A percentile compares a stretch with the other conserved stretches of the same genome.
Conservation (phyloP, 208 protist species). For the Giardia duodenalis region DNA sequence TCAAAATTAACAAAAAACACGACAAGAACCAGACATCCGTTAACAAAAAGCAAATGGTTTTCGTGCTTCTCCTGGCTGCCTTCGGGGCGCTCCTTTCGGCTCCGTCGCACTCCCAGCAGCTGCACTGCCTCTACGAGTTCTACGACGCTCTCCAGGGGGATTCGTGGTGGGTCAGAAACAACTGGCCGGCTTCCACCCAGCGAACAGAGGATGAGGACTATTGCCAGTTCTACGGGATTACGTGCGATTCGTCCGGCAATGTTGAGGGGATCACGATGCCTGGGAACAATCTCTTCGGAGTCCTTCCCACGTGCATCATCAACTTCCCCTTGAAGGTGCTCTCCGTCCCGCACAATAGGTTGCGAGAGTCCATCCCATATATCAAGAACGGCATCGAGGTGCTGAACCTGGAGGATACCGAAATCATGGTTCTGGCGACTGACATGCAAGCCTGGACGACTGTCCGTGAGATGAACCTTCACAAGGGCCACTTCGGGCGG, state of each 20-base stretch:
- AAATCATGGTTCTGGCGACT: not conserved
- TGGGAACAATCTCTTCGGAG: not conserved
- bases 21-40: too few relatives aligned
- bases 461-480: not conserved
- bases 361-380: not conserved
- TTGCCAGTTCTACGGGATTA: not conserved
- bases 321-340: not conserved
- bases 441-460: not conserved
- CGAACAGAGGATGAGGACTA: not conserved
- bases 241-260: not conserved
- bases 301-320: not conserved
- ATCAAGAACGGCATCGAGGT: not conserved
- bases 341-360: not conserved
- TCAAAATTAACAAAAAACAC: too few relatives aligned
- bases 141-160: not conserved
- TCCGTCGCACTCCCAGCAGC: not conserved
- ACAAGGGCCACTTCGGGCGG: not conserved
- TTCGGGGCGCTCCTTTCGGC: not conserved
- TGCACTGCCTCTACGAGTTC: not conserved
- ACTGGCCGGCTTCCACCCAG: not conserved
- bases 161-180: not conserved
- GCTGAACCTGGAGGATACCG: not conserved
- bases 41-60: too few relatives aligned
- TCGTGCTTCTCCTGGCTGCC: not conserved
- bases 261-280: not conserved